Evolutionary conservation across 768 basidiomycete genomes (phyloP), one percentile per base, ranked within the genome.

Genomic region (Pleurotus platypus): DNA sequence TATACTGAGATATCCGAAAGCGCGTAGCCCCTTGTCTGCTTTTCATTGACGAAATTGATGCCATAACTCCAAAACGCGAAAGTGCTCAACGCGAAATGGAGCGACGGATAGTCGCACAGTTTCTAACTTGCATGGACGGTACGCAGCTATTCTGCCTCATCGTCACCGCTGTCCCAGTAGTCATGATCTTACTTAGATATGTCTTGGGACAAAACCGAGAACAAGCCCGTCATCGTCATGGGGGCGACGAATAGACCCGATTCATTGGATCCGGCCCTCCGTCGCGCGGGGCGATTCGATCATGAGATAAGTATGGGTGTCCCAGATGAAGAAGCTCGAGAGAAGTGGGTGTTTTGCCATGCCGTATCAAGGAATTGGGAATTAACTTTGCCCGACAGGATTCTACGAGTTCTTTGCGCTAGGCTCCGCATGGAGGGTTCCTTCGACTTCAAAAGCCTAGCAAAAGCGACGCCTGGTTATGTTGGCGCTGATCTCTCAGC

Each of bases 61-160:
- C 95, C 5, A 95, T 99, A 60, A 98, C 95, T 0, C 94, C 94
- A 0, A 99, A 98, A 73, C 78, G 97, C 58, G 97, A 99, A 72
- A 98, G 91, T 63, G 96, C 97, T 0, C 97, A 99, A 66, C 79
- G 96, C 57, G 97, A 98, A 73, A 98, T 98, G 97, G 97, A 98
- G 66, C 75, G 95, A 46, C 82, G 97, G 11, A 98, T 99, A 50
- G 96, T 99, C 8, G 96, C 96, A 0, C 97, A 99, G 69, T 91
- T 99, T 61, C 72, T 98, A 56, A 98, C 96, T 0, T 98, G 96
- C 75, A 97, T 99, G 92, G 97, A 99, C 69, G 96, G 96, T 97
- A 63, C 43, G 84, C 66, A 4, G 2, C 20, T 35, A 56, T 37
- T 35, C 30, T 35, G 30, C 46, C 11, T 22, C 27, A 26, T 12